phyloP scores from a whole-genome alignment of 2,329 filamentous ascomycete genomes.

The Penicillium sp. region DNA sequence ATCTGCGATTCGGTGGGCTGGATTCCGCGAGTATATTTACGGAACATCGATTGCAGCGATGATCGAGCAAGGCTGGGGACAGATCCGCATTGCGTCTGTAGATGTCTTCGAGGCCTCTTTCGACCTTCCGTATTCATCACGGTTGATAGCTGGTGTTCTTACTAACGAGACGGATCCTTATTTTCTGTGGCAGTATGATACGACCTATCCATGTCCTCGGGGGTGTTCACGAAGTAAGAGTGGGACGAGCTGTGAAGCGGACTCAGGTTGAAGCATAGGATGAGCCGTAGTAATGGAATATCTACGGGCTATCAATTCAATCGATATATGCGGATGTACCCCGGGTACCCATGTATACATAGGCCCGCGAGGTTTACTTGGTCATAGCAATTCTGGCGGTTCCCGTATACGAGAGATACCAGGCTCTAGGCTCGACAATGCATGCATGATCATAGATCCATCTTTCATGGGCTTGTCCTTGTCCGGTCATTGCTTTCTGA shows the following conservation, averaged over 20 bases:
- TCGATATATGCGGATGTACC: no score
- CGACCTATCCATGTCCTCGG: constrained; percentile 33
- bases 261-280: not conserved
- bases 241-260: constrained; percentile 9
- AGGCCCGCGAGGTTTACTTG: no score
- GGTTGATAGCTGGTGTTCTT: constrained; percentile 48
- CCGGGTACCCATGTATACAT: no score
- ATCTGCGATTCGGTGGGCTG: constrained; percentile 56
- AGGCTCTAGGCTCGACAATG: no score
- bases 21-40: constrained; percentile 57
- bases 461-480: no score
- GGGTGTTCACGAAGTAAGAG: constrained; percentile 28
- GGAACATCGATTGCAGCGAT: constrained; percentile 53
- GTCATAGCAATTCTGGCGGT: no score
- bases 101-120: constrained; percentile 45
- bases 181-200: constrained; percentile 57
- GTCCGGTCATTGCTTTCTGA: not conserved
- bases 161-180: constrained; percentile 55
- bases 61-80: constrained; percentile 50
- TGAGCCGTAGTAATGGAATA: no score
- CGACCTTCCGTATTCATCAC: constrained; percentile 39
- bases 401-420: no score
- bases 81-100: constrained; percentile 49
- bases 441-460: no score
- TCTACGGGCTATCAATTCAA: no score